Base-by-base conservation (phyloP, 768 basidiomycete genomes). In the Myochromella boudieri region DNA sequence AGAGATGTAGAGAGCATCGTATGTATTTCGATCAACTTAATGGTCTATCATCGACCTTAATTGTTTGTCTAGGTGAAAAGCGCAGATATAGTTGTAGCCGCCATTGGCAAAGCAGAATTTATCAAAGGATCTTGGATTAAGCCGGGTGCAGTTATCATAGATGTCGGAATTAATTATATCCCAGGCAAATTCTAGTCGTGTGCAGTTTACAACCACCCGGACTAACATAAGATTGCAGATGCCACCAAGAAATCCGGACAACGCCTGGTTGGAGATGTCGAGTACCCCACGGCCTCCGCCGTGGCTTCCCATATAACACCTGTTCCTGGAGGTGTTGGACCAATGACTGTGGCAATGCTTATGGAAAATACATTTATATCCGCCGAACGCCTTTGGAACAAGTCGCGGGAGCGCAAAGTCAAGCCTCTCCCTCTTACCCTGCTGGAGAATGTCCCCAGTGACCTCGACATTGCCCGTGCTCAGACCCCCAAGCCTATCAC, bases 331-430 rank as follows among this genome's bases (percentile, higher is more conserved):
- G 97, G 97, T 47, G 97, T 99, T 42, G 97, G 97, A 10, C 97
- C 97, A n/a, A 97, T 98, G 95, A 99, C 97, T 11, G 97, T 99
- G 48, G 97, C 97, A 17, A 78, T 97, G 74, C 83, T 99, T 53
- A 97, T 99, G 95, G 80, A 84, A 60, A 99, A 98, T 69, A 95
- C 95, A 1, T 71, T 92, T 55, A 72, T 77, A 53, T 87, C 92
- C 38, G 94, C 95, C 18, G 79, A 89, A 64, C 83, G 90, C 42
- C 76, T 83, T 41, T 94, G 88, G 78, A 81, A 87, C 54, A 74
- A 81, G 41, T 68, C 79, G 34, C 79, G 84, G 38, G 64, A 76
- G 10, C 78, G 83, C 46, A 85, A 83, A 60, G 67, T 94, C 64
- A 84, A 78, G 52, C 92, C 93, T 6, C 78, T 97, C 37, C 80